Conservation (phyloP, 1,284 basidiomycete species). For the Rhizoctonia solani region DNA sequence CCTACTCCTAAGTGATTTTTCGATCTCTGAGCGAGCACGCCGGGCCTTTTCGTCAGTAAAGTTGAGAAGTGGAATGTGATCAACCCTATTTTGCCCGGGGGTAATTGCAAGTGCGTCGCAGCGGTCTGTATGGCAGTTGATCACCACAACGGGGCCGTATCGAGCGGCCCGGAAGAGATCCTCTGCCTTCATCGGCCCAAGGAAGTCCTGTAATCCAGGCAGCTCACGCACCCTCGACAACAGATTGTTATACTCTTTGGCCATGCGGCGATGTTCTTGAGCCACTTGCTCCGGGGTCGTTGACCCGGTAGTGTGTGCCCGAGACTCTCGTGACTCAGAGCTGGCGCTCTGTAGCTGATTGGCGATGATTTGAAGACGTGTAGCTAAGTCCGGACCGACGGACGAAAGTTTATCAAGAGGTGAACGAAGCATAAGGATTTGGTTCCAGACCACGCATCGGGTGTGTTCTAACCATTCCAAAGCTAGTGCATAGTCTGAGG, state of each 20-base stretch:
- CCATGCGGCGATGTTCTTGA: background rate
- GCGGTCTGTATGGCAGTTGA: constrained; percentile 24
- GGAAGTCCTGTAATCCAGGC: constrained; percentile 33
- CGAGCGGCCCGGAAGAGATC: constrained; percentile 9
- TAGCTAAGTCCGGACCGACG: constrained; percentile 1
- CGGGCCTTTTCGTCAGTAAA: background rate
- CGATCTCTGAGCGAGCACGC: background rate
- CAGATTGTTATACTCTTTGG: constrained; percentile 26
- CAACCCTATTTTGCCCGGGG: background rate
- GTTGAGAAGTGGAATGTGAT: constrained; percentile 18
- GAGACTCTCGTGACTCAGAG: background rate
- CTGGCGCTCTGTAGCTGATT: constrained; percentile 4
- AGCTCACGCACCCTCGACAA: constrained; percentile 24
- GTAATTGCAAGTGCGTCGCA: constrained; percentile 35
- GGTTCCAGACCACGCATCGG: background rate
- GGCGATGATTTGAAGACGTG: background rate
- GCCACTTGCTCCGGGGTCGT: background rate
- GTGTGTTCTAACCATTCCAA: constrained; percentile 23
- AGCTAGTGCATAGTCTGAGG: background rate
- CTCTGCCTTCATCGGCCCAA: background rate
- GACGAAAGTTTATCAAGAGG: constrained; percentile 6
- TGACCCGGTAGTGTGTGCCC: background rate
- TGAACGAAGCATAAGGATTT: background rate
- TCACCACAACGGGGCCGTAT: constrained; percentile 33
- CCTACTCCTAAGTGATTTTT: background rate